Evolutionary conservation across 805 yeast genomes (phyloP).

Genomic region (Ogataea wickerhamii): DNA sequence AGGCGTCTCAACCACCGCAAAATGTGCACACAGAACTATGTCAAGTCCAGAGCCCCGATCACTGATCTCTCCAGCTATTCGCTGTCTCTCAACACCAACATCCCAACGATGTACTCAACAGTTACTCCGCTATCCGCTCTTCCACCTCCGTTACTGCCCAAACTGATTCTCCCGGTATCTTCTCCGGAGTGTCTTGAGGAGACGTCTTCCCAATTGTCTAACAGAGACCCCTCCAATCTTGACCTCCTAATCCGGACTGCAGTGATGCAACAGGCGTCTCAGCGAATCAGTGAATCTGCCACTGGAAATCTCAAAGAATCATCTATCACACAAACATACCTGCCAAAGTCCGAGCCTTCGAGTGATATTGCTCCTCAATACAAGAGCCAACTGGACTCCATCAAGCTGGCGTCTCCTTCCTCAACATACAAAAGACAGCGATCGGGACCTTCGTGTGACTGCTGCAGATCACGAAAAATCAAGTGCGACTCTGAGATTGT

Average conservation of each 20-base stretch:
- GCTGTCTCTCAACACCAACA: conserved; percentile 25
- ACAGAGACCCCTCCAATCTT: conserved; percentile 21
- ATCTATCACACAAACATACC: too few species aligned
- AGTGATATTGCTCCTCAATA: background rate
- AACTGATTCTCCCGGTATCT: conserved; percentile 8
- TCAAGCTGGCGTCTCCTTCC: conserved; percentile 33
- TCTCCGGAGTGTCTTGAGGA: conserved; percentile 4
- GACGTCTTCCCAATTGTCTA: conserved; percentile 2
- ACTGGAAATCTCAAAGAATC: background rate
- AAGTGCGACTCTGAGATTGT: conserved; percentile 67
- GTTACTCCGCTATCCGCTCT: conserved; percentile 15
- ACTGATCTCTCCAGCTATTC: conserved; percentile 33
- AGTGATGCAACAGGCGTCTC: conserved; percentile 14
- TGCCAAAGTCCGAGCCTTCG: background rate
- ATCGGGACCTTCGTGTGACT: conserved; percentile 71
- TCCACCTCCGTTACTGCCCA: conserved; percentile 14
- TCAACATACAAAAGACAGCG: conserved; percentile 48
- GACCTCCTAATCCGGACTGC: conserved; percentile 33
- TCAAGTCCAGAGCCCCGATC: conserved; percentile 24
- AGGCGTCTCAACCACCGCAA: conserved; percentile 1
- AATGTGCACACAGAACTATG: conserved; percentile 27
- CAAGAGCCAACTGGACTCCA: conserved; percentile 18
- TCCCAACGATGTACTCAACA: conserved; percentile 25
- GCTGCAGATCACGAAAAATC: conserved; percentile 64
- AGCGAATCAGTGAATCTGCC: background rate